Base-by-base conservation (phyloP, 495 filamentous ascomycete genomes). In the Aspergillus egyptiacus region DNA sequence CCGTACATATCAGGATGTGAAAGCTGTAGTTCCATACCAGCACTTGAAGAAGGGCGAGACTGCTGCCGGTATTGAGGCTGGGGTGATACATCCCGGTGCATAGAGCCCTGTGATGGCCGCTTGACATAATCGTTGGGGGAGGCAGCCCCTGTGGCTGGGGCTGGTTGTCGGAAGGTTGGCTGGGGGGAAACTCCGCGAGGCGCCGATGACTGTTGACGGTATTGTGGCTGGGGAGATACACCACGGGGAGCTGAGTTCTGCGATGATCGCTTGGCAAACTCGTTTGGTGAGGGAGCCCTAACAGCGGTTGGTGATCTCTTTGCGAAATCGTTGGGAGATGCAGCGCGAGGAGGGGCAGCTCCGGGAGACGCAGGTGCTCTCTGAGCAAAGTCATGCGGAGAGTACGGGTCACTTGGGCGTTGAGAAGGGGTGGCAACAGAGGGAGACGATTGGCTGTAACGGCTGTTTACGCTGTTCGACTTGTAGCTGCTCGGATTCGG, bases 11-110 rank as follows among this genome's bases (percentile, higher is more conserved):
- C 71, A 10, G 57, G 64, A 8, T 52, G 76, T 13, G 88, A 87
- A 25, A 95, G 76, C 69, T 91, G 85, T 50, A 93, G 70, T 32
- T 89, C 86, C 86, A 91, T 91, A 27, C 84, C 75, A 48, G 83
- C 80, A 61, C 85, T 87, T 6, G 70, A 72, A n/a, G n/a, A n/a
- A 24, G 83, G 84, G 34, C 85, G 77, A 36, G 77, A 69, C 47
- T 84, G 76, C 38, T 79, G 72, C 43, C 71, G 58, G 54, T 74
- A 81, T 73, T 64, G 78, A 54, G 48, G 80, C 59, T 65, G 81
- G 63, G 74, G 74, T 11, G 79, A 85, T 1, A 72, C 73, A 9
- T 75, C 73, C 31, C 83, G 72, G 22, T 66, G 57, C 25, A 75
- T 64, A 31, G 75, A 38, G 34, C 32, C 50, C 6, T 51, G 51